Evolutionary conservation across 1,284 basidiomycete species (phyloP), one percentile per base, ranked within the genome.

Genomic region (Rhodotorula sp.): DNA sequence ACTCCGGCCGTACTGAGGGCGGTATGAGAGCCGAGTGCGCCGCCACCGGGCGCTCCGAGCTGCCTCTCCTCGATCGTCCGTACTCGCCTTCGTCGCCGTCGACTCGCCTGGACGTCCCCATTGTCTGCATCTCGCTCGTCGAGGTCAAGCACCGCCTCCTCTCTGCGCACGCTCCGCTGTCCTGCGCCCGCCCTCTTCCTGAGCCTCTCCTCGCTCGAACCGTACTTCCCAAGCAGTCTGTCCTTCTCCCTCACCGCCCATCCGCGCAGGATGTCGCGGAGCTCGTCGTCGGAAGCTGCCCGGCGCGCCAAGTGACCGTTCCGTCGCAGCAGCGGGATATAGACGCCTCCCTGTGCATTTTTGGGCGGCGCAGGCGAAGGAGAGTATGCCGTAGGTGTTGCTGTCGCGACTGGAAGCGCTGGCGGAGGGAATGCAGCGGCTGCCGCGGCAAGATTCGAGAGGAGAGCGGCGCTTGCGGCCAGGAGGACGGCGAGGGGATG

Each of bases 231-330:
- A 13, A 56, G 30, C 3, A 77, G 24, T 28, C 74, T 47, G 4
- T 64, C 70, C 28, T 66, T 68, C 58, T 77, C 76, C 15, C 72
- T 46, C 16, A 75, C 53, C 1, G 76, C 76, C 76, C 76, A 77
- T 3, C 37, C n/a, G 2, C 61, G 37, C 1, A 74, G 57, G 24
- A 58, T 48, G 8, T 59, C 68, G 46, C 56, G 46, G 51, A 62
- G 50, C 22, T 59, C 52, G 10, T 30, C 31, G 9, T 44, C 57
- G 57, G 40, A 52, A 57, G 28, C 54, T 26, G 10, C 40, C 26
- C n/a, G 51, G 37, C 40, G 40, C 28, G 30, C 58, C 13, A 65
- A 31, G 59, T 68, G 70, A 18, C 64, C 57, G 51, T 66, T 62
- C 11, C 48, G 64, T 24, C 65, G 61, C 22, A 44, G 44, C 13